A percentile compares a stretch with the other conserved stretches of the same genome.
Evolutionary conservation across 768 basidiomycete species (phyloP).

Genomic region (Piloderma croceum): DNA sequence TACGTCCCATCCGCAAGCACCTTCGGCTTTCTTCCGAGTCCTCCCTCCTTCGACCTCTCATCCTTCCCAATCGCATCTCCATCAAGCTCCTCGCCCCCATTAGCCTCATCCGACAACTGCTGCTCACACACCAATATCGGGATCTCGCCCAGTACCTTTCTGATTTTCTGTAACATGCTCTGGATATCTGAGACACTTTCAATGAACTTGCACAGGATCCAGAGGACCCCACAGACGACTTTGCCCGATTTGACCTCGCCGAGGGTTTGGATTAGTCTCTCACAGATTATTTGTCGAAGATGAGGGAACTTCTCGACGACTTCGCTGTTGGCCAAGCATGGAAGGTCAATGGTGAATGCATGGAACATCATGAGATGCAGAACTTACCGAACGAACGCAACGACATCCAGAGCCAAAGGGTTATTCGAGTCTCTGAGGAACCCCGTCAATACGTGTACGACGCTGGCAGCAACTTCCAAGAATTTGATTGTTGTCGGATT

Average conservation of each 20-base stretch:
- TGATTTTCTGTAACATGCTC: slow-evolving; percentile 35
- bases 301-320: slow-evolving; percentile 49
- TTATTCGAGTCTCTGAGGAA: slow-evolving; percentile 58
- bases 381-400: too few species aligned
- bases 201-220: slow-evolving; percentile 47
- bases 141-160: too few species aligned
- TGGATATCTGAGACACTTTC: slow-evolving; percentile 30
- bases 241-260: slow-evolving; percentile 51
- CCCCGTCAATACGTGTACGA: slow-evolving; percentile 52
- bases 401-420: slow-evolving; percentile 58
- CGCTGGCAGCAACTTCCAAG: slow-evolving; percentile 59
- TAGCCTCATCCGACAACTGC: too few species aligned
- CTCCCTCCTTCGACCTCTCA: slow-evolving; percentile 41
- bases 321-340: too few species aligned
- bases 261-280: too few species aligned
- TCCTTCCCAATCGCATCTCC: too few species aligned
- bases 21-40: too few species aligned
- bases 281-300: slow-evolving; percentile 38
- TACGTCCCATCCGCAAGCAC: too few species aligned
- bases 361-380: too few species aligned
- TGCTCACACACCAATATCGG: slow-evolving; percentile 47
- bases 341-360: too few species aligned
- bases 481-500: slow-evolving; percentile 60
- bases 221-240: slow-evolving; percentile 47
- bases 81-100: too few species aligned